Percentiles rank a stretch among this genome's conserved stretches.
Evolutionary conservation across 495 filamentous ascomycete genomes (phyloP).

Genomic region (Aspergillus saccharolyticus): DNA sequence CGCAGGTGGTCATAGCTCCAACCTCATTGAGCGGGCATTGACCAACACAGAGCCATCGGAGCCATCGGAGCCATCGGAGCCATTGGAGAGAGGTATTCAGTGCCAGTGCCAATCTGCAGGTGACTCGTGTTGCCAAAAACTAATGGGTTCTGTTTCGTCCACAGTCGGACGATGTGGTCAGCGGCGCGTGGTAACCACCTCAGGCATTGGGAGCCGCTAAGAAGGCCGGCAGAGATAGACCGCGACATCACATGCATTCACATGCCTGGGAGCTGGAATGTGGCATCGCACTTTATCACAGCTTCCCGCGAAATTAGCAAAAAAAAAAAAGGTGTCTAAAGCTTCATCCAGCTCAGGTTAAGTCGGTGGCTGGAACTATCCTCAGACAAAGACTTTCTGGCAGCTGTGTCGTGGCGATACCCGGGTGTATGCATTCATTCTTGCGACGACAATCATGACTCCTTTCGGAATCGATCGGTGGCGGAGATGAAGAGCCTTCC

Average conservation of each 20-base stretch:
- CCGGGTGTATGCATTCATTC: background rate
- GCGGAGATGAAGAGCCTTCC: background rate
- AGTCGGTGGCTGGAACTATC: too few relatives aligned
- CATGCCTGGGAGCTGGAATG: background rate
- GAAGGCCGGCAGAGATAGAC: background rate
- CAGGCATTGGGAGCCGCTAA: background rate
- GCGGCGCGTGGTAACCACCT: background rate
- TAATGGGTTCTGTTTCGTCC: too few relatives aligned
- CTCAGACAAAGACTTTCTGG: too few relatives aligned
- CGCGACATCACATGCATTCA: slow-evolving; percentile 2
- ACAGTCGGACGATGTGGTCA: background rate
- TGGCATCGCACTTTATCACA: background rate
- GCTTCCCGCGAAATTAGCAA: too few relatives aligned
- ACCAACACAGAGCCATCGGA: background rate
- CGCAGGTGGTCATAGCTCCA: background rate
- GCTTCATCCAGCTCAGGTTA: too few relatives aligned
- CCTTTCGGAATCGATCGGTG: background rate
- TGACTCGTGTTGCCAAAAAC: too few relatives aligned
- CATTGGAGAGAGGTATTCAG: too few relatives aligned
- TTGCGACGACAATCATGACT: background rate
- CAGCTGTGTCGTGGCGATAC: background rate
- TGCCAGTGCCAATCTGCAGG: too few relatives aligned
- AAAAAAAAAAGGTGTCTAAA: background rate
- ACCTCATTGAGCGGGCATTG: too few relatives aligned
- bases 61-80: too few relatives aligned